Percentiles rank a stretch among this genome's conserved stretches.
These are phyloP conservation scores for Syzygium aromaticum DNA, from an alignment of 345 rosid species.

Conservation along the genomic window DNA sequence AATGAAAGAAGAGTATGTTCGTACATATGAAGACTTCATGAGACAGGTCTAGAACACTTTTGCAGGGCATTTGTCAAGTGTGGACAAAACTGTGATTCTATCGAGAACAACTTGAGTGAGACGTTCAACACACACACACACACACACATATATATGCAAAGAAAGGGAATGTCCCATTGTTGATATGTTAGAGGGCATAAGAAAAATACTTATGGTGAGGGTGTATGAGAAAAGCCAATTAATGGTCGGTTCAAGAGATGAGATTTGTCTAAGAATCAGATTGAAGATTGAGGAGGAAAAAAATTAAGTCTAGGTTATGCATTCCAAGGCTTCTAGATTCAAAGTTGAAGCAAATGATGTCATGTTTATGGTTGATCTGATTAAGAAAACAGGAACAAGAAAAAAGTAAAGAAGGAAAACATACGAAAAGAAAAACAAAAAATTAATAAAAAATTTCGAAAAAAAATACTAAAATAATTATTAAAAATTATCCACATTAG, in stretches of 20 bases:
- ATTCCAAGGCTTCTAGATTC: neutral
- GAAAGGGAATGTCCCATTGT: neutral
- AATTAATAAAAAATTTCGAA: too few species aligned
- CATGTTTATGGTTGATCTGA: neutral
- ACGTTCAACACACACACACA: neutral
- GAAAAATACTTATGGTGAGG: neutral
- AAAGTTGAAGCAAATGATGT: neutral
- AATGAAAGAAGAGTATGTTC: neutral
- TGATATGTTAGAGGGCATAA: neutral
- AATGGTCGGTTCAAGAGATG: neutral
- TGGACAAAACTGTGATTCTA: neutral
- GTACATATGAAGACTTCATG: neutral
- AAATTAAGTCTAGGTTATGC: neutral
- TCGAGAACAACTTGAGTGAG: neutral
- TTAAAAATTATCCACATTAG: fast-evolving
- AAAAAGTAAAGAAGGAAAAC: too few species aligned
- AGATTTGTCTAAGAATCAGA: neutral
- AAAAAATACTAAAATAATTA: too few species aligned
- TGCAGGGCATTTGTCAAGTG: neutral
- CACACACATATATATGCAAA: neutral
- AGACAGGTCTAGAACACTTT: neutral
- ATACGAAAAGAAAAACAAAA: too few species aligned
- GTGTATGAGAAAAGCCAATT: neutral
- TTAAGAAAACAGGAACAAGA: too few species aligned
- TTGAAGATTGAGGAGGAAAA: neutral